phyloP scores from a whole-genome alignment of 441 rosid species.

The Brassica balearica region DNA sequence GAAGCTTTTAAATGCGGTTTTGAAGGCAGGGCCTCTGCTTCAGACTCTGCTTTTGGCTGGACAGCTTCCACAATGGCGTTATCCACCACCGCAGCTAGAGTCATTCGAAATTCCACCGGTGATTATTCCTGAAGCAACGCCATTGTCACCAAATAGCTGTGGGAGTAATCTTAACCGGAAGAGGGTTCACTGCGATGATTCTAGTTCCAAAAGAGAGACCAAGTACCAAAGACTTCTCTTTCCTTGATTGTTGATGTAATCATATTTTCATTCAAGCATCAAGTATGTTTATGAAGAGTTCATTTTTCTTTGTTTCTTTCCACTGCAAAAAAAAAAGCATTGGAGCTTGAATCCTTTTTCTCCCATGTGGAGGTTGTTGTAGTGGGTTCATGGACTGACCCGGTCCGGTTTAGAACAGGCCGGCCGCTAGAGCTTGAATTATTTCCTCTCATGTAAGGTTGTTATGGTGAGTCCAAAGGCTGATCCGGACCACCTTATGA shows the following conservation, averaged over 20 bases:
- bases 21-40: slow-evolving; percentile 86
- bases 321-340: slow-evolving; percentile 24
- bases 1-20: slow-evolving; percentile 84
- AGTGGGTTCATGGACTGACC: not conserved
- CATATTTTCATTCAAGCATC: slow-evolving; percentile 20
- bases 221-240: slow-evolving; percentile 70
- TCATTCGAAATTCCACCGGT: slow-evolving; percentile 83
- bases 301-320: slow-evolving; percentile 34
- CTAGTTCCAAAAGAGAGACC: slow-evolving; percentile 60
- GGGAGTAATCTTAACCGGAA: slow-evolving; percentile 64
- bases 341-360: slow-evolving; percentile 25
- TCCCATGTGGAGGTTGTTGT: not conserved
- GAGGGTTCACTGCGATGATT: slow-evolving; percentile 62
- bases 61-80: slow-evolving; percentile 92
- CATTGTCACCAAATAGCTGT: slow-evolving; percentile 49
- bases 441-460: not conserved
- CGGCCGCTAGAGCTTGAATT: slow-evolving; percentile 22
- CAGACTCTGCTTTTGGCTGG: slow-evolving; percentile 90
- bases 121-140: slow-evolving; percentile 51
- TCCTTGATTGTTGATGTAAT: slow-evolving; percentile 52
- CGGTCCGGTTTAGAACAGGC: not conserved
- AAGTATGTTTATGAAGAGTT: slow-evolving; percentile 27
- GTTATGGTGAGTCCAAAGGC: slow-evolving; percentile 1
- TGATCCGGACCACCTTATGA: not conserved
- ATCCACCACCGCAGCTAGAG: slow-evolving; percentile 81